A percentile compares a stretch with the other conserved stretches of the same genome.
Evolutionary conservation across 495 filamentous ascomycete genomes (phyloP).

Genomic region (Hypoxylon intermedium): DNA sequence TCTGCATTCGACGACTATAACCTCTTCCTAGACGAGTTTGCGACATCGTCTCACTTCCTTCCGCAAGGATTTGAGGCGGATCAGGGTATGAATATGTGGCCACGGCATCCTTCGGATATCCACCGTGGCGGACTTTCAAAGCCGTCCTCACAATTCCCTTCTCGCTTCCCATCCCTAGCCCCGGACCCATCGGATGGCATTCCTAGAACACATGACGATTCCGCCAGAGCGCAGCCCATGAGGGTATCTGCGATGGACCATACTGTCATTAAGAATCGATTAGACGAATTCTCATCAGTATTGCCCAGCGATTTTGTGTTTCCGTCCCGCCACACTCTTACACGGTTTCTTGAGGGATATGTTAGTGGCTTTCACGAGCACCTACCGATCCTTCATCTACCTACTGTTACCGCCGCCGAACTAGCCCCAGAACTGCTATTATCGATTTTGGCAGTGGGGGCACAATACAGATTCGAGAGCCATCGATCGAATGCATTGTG

Average conservation of each 20-base stretch:
- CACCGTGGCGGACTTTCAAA: constrained; percentile 52
- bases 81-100: constrained; percentile 53
- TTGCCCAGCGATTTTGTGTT: constrained; percentile 72
- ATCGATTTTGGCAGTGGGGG: constrained; percentile 70
- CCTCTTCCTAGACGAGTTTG: constrained; percentile 60
- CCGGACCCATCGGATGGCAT: constrained; percentile 64
- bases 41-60: constrained; percentile 55
- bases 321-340: constrained; percentile 68
- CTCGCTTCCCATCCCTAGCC: constrained; percentile 70
- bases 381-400: constrained; percentile 72
- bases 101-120: constrained; percentile 47
- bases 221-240: constrained; percentile 59
- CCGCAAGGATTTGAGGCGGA: constrained; percentile 58
- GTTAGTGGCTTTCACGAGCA: constrained; percentile 72
- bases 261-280: constrained; percentile 64
- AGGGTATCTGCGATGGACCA: constrained; percentile 71
- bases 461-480: constrained; percentile 74
- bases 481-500: constrained; percentile 72
- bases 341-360: constrained; percentile 71
- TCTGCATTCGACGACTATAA: constrained; percentile 56
- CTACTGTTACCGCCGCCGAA: constrained; percentile 63
- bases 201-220: constrained; percentile 51
- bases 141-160: constrained; percentile 70
- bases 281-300: constrained; percentile 70
- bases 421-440: constrained; percentile 66